A percentile compares a stretch with the other conserved stretches of the same genome.
These are phyloP conservation scores for Kingdonia uniflora DNA, from an alignment of 164 flowering plant species.

Conservation along the genomic window DNA sequence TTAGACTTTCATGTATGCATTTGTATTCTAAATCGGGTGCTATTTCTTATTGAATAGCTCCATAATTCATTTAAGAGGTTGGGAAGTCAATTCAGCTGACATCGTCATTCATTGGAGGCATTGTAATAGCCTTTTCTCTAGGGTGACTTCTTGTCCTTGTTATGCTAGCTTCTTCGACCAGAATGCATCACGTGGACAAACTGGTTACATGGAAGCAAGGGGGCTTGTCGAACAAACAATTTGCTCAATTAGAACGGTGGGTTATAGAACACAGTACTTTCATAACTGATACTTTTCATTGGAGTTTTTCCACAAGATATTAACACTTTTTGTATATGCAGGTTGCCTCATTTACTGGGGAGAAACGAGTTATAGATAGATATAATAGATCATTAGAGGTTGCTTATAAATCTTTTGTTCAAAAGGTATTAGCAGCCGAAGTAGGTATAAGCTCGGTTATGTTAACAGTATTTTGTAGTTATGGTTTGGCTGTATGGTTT, in stretches of 20 bases:
- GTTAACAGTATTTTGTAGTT: neutral
- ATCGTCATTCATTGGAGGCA: constrained; percentile 41
- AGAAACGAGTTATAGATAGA: neutral
- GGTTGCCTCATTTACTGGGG: constrained; percentile 3
- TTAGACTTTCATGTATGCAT: no score
- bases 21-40: no score
- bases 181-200: constrained; percentile 38
- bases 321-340: neutral
- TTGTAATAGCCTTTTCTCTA: constrained; percentile 28
- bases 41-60: no score
- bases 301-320: no score
- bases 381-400: neutral
- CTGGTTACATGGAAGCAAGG: constrained; percentile 32
- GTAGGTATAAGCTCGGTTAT: neutral
- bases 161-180: constrained; percentile 29
- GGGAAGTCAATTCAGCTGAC: constrained; percentile 35
- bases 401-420: neutral
- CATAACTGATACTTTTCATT: no score
- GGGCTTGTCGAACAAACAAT: constrained; percentile 39
- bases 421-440: neutral
- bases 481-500: neutral
- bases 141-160: constrained; percentile 49
- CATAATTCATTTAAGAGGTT: no score
- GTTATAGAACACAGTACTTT: neutral
- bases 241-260: constrained; percentile 43